Evolutionary conservation across 495 filamentous ascomycete genomes (phyloP), one percentile per base, ranked within the genome.

Genomic region (Aeminium ludgeri): DNA sequence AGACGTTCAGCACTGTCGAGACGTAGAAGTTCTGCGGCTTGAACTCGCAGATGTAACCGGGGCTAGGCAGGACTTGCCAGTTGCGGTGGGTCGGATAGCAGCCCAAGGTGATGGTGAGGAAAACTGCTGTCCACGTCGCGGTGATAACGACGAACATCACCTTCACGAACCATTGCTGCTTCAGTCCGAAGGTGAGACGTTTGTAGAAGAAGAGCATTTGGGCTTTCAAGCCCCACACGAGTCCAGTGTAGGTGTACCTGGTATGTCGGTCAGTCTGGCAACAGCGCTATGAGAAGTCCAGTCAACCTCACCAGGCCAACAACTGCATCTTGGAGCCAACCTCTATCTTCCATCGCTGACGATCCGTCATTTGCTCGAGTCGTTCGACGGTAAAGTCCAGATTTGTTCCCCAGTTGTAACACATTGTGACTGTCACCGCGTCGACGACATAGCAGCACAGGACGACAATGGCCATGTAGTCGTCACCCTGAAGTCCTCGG

Each of bases 11-110:
- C 6, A 20, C n/a, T 2, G 30, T 43, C 8, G 17, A 12, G 20
- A 43, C 40, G 28, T 43, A 43, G 18, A 43, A 27, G 30, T 43
- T 43, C 13, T 43, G 40, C 17, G 30, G 7, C 20, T 31, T 34
- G 30, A 43, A 20, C n/a, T 30, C 25, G 30, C 40, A 43, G 4
- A n/a, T 34, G 18, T 20, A 12, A 8, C 23, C 23, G 6, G 40
- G 40, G 33, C 34, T 18, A 17, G 40, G 40, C 10, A 20, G 6
- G 18, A 36, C 15, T 19, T 43, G 40, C 30, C 32, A 43, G 20
- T 43, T 43, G 30, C 20, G 30, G 10, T 35, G 5, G 25, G 20
- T 17, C 7, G 40, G 40, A 19, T 34, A 31, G 28, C 40, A 43
- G 40, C 30, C 20, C 13, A 43, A 10, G 11, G 40, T 34, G 8